A percentile compares a stretch with the other conserved stretches of the same genome.
Evolutionary conservation across 2,329 filamentous ascomycete genomes (phyloP).

Genomic region (Aureobasidium sp.): DNA sequence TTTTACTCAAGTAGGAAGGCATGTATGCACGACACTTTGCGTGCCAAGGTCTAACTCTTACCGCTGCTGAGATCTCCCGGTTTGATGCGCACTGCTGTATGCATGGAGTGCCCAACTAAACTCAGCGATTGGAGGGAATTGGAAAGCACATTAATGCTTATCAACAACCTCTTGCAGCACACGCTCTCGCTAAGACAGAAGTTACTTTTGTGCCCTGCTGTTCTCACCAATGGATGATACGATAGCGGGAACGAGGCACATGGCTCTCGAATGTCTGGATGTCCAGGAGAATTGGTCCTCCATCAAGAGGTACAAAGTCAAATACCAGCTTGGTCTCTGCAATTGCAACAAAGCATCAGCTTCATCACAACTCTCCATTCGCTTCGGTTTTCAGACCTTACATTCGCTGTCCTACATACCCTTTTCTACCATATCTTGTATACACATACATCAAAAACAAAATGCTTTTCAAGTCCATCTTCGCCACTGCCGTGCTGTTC

Average conservation of each 20-base stretch:
- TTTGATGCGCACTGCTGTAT: neutral
- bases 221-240: neutral
- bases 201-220: neutral
- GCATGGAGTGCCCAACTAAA: neutral
- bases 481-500: slow-evolving; percentile 22
- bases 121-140: slow-evolving; percentile 4
- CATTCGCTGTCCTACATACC: neutral
- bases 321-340: slow-evolving; percentile 4
- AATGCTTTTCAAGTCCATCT: slow-evolving; percentile 23
- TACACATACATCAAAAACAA: neutral
- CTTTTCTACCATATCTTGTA: neutral
- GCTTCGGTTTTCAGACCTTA: neutral
- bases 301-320: neutral
- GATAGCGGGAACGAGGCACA: neutral
- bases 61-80: neutral
- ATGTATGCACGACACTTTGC: slow-evolving; percentile 10
- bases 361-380: neutral
- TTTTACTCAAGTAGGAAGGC: slow-evolving; percentile 6
- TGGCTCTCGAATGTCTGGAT: neutral
- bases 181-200: neutral
- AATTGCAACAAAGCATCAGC: neutral
- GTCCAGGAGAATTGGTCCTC: neutral
- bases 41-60: neutral
- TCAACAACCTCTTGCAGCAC: neutral
- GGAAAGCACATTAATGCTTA: neutral